Percentiles rank a stretch among this genome's conserved stretches.
Evolutionary conservation across 2,329 filamentous ascomycete genomes (phyloP).

Genomic region (Aspergillus spinulosporus): DNA sequence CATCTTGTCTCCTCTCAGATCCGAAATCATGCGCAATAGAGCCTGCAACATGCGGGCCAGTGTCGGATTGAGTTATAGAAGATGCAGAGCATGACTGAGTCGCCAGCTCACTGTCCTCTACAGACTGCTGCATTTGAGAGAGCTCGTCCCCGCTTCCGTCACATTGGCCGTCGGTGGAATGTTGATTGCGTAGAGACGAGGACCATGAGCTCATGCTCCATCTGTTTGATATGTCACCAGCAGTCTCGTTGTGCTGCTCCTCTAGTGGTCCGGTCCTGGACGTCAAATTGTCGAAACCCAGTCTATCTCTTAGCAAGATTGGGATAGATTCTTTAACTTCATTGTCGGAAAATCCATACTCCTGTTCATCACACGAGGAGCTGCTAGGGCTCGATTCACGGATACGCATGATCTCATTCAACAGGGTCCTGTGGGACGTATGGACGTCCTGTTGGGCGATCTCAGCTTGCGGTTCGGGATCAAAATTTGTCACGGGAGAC

Average conservation of each 20-base stretch:
- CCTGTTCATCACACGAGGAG: slow-evolving; percentile 41
- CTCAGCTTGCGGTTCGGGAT: slow-evolving; percentile 69
- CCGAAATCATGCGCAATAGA: slow-evolving; percentile 26
- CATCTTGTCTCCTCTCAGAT: slow-evolving; percentile 43
- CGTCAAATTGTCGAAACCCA: slow-evolving; percentile 40
- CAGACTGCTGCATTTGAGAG: slow-evolving; percentile 29
- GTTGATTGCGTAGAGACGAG: slow-evolving; percentile 41
- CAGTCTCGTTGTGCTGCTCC: slow-evolving; percentile 21
- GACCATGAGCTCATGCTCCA: slow-evolving; percentile 51
- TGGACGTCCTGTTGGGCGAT: slow-evolving; percentile 39
- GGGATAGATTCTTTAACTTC: slow-evolving; percentile 58
- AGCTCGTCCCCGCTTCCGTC: slow-evolving; percentile 40
- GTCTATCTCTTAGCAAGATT: slow-evolving; percentile 54
- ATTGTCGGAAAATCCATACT: slow-evolving; percentile 46
- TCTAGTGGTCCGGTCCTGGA: slow-evolving; percentile 35
- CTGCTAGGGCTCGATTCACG: slow-evolving; percentile 48
- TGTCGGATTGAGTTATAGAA: slow-evolving; percentile 41
- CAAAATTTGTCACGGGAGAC: slow-evolving; percentile 64
- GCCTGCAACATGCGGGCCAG: slow-evolving; percentile 21
- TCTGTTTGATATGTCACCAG: slow-evolving; percentile 32
- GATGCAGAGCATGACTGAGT: slow-evolving; percentile 39
- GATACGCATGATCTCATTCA: slow-evolving; percentile 52
- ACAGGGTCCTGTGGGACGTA: slow-evolving; percentile 42
- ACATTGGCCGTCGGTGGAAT: slow-evolving; percentile 36
- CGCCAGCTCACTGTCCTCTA: slow-evolving; percentile 30